phyloP scores from a whole-genome alignment of 495 filamentous ascomycete genomes.

The Hamigera avellanea region DNA sequence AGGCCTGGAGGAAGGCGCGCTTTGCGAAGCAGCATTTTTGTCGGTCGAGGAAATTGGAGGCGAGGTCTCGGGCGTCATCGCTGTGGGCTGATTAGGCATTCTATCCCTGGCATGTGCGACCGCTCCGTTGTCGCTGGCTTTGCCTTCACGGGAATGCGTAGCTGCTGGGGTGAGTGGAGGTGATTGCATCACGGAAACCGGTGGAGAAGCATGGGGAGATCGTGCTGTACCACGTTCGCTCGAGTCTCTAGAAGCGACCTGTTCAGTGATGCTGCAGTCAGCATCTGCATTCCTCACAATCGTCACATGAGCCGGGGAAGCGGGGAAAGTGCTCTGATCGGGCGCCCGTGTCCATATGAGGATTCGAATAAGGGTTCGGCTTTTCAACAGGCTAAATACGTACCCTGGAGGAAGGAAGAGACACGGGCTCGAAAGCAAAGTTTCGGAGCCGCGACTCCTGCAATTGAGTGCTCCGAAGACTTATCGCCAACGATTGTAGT shows the following conservation, averaged over 20 bases:
- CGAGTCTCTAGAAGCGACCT: conserved; percentile 39
- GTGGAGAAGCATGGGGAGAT: conserved; percentile 37
- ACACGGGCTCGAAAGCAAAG: conserved; percentile 78
- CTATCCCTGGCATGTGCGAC: conserved; percentile 21
- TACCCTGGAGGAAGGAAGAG: conserved; percentile 77
- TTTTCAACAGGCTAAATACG: conserved; percentile 22
- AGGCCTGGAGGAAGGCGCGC: conserved; percentile 32
- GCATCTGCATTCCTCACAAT: conserved; percentile 4
- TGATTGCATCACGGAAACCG: conserved; percentile 60
- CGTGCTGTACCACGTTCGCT: conserved; percentile 30
- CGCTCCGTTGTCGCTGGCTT: conserved; percentile 15
- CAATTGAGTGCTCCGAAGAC: conserved; percentile 58
- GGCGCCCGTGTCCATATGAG: no score
- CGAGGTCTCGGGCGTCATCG: conserved; percentile 39
- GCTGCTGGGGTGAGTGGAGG: conserved; percentile 84
- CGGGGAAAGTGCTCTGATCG: no score
- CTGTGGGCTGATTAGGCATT: conserved; percentile 54
- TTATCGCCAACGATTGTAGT: conserved; percentile 59
- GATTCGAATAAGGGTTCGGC: no score
- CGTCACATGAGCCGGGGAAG: background rate
- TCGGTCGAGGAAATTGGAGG: conserved; percentile 23
- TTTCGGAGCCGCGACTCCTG: conserved; percentile 75
- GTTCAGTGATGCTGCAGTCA: conserved; percentile 6
- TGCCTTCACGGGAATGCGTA: conserved; percentile 44
- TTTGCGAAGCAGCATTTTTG: conserved; percentile 16